Conservation (phyloP, 139 green algal species). For the Closterium sp. region DNA sequence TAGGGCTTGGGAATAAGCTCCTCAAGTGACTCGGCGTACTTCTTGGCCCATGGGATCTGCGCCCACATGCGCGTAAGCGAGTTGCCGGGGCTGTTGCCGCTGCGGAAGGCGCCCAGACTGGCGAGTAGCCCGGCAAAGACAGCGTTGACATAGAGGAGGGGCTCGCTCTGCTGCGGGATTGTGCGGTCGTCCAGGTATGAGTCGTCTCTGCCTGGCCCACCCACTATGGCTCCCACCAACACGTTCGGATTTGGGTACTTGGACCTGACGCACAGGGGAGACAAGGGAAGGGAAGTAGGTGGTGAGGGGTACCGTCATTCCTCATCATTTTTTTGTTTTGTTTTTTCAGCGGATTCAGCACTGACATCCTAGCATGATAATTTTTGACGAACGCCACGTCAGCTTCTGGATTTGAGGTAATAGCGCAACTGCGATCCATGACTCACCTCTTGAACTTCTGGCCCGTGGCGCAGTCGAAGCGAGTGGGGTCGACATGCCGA, state of each 20-base stretch:
- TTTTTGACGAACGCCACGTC: not conserved
- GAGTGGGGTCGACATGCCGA: not conserved
- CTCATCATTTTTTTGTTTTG: too few species aligned
- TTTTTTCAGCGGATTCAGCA: too few species aligned
- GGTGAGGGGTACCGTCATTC: too few species aligned
- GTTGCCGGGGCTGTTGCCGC: not conserved
- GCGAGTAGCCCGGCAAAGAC: slow-evolving; percentile 35
- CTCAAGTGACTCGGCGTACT: not conserved
- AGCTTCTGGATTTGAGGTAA: not conserved
- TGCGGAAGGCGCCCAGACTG: not conserved
- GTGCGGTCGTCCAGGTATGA: slow-evolving; percentile 22
- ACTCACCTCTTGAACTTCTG: not conserved
- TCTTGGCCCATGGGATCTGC: not conserved
- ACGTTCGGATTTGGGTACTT: slow-evolving; percentile 33
- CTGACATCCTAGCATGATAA: too few species aligned
- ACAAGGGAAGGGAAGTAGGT: not conserved
- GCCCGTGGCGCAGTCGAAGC: slow-evolving; percentile 3
- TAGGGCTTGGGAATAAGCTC: slow-evolving; percentile 10
- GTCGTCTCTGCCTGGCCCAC: slow-evolving; percentile 18
- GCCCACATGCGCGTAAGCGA: not conserved
- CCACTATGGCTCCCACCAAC: slow-evolving; percentile 34
- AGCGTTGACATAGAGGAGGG: slow-evolving; percentile 45
- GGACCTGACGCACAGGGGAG: not conserved
- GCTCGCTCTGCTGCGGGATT: slow-evolving; percentile 40
- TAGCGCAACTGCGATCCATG: too few species aligned